Conservation (phyloP, 352 stramenopile genomes). For the Phytophthora pini region DNA sequence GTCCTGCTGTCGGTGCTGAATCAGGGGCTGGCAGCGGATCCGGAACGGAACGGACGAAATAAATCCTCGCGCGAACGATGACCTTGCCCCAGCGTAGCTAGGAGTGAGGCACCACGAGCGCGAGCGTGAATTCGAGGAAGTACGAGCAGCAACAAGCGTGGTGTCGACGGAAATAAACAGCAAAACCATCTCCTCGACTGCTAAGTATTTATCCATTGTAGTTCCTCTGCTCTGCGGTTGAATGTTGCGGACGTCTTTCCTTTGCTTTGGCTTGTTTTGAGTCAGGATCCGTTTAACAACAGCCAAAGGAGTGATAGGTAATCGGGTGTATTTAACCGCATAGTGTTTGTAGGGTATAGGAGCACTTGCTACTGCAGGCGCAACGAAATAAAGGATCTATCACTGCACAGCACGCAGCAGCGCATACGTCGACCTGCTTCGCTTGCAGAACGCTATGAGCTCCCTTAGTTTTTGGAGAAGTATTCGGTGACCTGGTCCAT, state of each 20-base stretch:
- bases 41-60: slow-evolving; percentile 30
- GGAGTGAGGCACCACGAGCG: slow-evolving; percentile 21
- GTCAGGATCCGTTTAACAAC: neutral
- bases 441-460: slow-evolving; percentile 3
- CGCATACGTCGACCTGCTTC: slow-evolving; percentile 4
- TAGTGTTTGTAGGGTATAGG: slow-evolving; percentile 15
- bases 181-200: slow-evolving; percentile 37
- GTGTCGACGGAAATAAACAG: slow-evolving; percentile 48
- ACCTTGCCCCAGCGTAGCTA: slow-evolving; percentile 34
- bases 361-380: slow-evolving; percentile 10
- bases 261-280: too few species aligned
- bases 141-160: slow-evolving; percentile 37
- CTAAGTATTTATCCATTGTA: slow-evolving; percentile 5
- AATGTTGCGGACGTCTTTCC: neutral
- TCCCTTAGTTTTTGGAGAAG: slow-evolving; percentile 62
- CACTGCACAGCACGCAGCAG: slow-evolving; percentile 20
- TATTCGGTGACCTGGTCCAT: slow-evolving; percentile 85
- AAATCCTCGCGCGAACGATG: slow-evolving; percentile 18
- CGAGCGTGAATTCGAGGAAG: slow-evolving; percentile 31
- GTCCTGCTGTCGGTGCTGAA: slow-evolving; percentile 15
- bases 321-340: slow-evolving; percentile 25
- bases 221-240: neutral
- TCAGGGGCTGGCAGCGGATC: slow-evolving; percentile 19
- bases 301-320: slow-evolving; percentile 3
- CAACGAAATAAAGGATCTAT: slow-evolving; percentile 35